These are phyloP conservation scores for Trametes cingulata DNA, from an alignment of 768 basidiomycete genomes.

Conservation along the genomic window DNA sequence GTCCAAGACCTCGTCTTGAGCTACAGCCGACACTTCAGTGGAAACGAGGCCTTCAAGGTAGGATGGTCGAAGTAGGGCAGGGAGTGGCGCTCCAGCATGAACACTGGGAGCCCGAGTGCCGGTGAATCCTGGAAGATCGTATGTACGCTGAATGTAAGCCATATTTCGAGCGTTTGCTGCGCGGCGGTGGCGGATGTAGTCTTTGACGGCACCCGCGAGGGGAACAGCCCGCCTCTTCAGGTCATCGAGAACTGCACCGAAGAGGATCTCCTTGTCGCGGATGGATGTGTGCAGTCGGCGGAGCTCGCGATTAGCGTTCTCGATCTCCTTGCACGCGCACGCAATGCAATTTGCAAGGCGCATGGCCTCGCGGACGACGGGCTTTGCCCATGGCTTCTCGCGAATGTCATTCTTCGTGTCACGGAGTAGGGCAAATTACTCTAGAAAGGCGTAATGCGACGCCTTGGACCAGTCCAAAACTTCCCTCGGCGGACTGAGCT, in stretches of 20 bases:
- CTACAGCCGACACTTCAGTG: neutral
- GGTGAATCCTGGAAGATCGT: slow-evolving; percentile 1
- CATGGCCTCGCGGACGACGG: neutral
- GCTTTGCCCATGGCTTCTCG: slow-evolving; percentile 29
- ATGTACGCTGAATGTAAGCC: slow-evolving; percentile 6
- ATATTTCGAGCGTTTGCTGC: slow-evolving; percentile 4
- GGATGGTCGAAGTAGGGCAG: no score
- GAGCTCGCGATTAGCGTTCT: slow-evolving; percentile 27
- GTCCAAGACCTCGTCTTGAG: neutral
- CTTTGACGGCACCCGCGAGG: neutral
- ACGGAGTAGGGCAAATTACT: slow-evolving; percentile 33
- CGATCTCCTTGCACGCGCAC: slow-evolving; percentile 28
- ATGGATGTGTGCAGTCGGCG: slow-evolving; percentile 31
- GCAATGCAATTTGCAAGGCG: neutral
- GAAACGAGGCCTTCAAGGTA: neutral
- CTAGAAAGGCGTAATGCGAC: slow-evolving; percentile 30
- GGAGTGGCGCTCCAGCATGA: neutral
- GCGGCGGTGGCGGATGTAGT: slow-evolving; percentile 5
- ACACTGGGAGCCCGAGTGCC: slow-evolving; percentile 1
- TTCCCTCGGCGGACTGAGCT: slow-evolving; percentile 24
- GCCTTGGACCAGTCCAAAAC: slow-evolving; percentile 30
- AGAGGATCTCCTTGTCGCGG: slow-evolving; percentile 23
- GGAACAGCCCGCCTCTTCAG: neutral
- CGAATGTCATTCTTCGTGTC: slow-evolving; percentile 28
- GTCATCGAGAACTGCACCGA: neutral